Evolutionary conservation across 208 protist species (phyloP), one percentile per base, ranked within the genome.

Genomic region (Herpetomonas tarakana): DNA sequence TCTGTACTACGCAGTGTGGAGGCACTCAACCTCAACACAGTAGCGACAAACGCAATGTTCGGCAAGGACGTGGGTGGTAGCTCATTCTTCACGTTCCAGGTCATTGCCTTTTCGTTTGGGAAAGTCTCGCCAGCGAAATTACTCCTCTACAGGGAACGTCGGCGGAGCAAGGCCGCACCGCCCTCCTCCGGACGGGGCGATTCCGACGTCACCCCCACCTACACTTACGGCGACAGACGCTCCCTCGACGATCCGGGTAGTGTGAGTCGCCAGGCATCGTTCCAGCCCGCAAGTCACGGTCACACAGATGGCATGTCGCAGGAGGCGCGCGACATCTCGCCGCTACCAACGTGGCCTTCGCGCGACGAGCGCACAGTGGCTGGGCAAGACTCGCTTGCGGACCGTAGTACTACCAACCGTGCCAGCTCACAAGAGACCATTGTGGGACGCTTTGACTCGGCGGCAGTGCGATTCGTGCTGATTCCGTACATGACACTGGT

Each of bases 401-500:
- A 41, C 4, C 49, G 9, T 9, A 11, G 44, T 50, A 21, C 4
- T 3, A 19, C 9, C 6, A 22, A 22, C 6, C 4, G 6, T 11
- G 6, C 16, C 44, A 24, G 11, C 9, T 7, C 44, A 22, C 4
- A 4, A 7, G 44, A 49, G 19, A 49, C 19, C 6, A 18, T 16
- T 7, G 50, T 39, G 28, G 53, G 31, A 24, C 64, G 58, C 19
- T 61, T 86, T 24, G 67, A 79, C 58, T 79, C 81, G 0, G 30
- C 73, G 0, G 79, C 74, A 2, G 77, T 90, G 35, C 84, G 78
- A 28, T 91, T 87, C 59, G 66, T 87, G 35, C 66, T 94, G 50
- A 62, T 92, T 16, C 88, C 88, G 1, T 94, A 92, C 55, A 71
- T 94, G 21, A 79, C 85, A 1, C 18, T 83, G n/a, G 69, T 81